Conservation (phyloP, 352 stramenopile species). For the Plasmopara muralis region DNA sequence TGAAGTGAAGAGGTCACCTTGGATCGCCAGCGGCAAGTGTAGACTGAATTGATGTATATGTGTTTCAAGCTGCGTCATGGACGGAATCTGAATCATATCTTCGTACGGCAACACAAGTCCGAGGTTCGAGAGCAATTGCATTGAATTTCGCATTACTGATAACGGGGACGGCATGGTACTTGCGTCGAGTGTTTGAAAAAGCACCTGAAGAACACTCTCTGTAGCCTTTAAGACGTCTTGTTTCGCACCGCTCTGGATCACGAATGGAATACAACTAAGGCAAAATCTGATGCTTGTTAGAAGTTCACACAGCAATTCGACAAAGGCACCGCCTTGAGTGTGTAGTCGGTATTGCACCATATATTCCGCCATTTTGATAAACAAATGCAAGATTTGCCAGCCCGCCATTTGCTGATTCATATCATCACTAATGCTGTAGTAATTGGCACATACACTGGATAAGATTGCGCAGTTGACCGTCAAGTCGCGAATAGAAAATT, state of each 20-base stretch:
- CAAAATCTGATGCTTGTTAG: conserved; percentile 57
- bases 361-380: conserved; percentile 57
- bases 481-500: conserved; percentile 46
- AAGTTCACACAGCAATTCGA: conserved; percentile 54
- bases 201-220: conserved; percentile 43
- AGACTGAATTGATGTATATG: conserved; percentile 73
- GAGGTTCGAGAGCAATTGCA: conserved; percentile 60
- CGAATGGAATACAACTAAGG: conserved; percentile 55
- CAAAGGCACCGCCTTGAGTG: conserved; percentile 45
- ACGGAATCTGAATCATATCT: conserved; percentile 55
- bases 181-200: conserved; percentile 55
- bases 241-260: conserved; percentile 42
- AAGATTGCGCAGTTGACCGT: conserved; percentile 51
- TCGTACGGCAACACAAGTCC: conserved; percentile 64
- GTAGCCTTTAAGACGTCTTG: conserved; percentile 47
- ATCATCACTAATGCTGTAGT: conserved; percentile 49
- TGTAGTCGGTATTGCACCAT: conserved; percentile 51
- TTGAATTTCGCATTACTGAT: conserved; percentile 57
- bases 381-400: conserved; percentile 59
- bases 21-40: conserved; percentile 59
- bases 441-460: conserved; percentile 52
- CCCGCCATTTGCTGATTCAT: conserved; percentile 52
- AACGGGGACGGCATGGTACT: conserved; percentile 56
- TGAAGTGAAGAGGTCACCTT: conserved; percentile 70
- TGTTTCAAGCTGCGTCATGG: conserved; percentile 58